phyloP scores from a whole-genome alignment of 208 protist species.

The Leishmania lainsoni region DNA sequence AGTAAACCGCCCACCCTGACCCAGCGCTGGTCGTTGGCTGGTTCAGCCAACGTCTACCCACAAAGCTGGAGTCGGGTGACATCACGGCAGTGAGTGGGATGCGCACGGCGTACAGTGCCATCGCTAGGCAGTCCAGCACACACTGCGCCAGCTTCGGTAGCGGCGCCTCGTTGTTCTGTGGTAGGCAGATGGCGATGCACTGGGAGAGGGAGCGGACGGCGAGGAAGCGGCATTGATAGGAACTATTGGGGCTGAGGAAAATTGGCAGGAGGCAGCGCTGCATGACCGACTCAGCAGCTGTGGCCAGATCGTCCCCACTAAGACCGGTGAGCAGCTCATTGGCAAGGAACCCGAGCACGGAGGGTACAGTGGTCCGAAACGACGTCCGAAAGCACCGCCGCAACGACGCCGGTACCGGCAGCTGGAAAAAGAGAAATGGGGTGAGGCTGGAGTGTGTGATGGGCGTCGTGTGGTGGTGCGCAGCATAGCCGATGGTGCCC shows the following conservation, averaged over 20 bases:
- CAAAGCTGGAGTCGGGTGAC: constrained; percentile 16
- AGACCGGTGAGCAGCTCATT: constrained; percentile 60
- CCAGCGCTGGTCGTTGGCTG: neutral
- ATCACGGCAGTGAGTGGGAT: constrained; percentile 19
- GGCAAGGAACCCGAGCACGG: constrained; percentile 61
- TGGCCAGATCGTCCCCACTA: constrained; percentile 27
- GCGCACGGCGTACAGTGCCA: constrained; percentile 28
- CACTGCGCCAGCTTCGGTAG: constrained; percentile 23
- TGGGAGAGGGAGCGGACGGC: constrained; percentile 63
- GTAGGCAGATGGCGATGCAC: constrained; percentile 53
- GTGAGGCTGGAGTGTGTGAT: constrained; percentile 39
- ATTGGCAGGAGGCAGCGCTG: constrained; percentile 75
- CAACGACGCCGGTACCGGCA: constrained; percentile 63
- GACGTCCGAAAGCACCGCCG: constrained; percentile 64
- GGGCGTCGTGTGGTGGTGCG: constrained; percentile 35
- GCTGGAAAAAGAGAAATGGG: constrained; percentile 57
- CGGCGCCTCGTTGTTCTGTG: constrained; percentile 21
- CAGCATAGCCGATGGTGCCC: constrained; percentile 44
- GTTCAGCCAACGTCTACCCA: constrained; percentile 27
- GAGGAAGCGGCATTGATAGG: constrained; percentile 40
- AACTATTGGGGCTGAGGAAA: constrained; percentile 45
- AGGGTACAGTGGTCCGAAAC: constrained; percentile 67
- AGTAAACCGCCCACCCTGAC: constrained; percentile 16
- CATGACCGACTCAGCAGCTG: constrained; percentile 50
- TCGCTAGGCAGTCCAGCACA: constrained; percentile 42